These are phyloP conservation scores for Solanum bulbocastanum DNA, from an alignment of 257 asterid genomes.

Conservation along the genomic window DNA sequence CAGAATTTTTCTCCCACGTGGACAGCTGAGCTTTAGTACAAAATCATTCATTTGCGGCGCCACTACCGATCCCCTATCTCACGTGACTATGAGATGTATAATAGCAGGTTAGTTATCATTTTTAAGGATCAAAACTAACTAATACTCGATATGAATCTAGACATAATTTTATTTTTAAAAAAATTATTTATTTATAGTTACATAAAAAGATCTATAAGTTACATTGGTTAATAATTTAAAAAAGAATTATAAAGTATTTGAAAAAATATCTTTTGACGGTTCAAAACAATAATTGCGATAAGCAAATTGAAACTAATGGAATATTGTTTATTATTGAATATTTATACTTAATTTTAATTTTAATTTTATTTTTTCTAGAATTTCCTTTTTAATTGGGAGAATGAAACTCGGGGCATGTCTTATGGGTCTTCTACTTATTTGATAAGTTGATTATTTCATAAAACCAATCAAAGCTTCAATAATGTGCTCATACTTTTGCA, in stretches of 20 bases:
- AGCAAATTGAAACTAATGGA: no score
- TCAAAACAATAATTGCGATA: no score
- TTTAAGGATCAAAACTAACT: not conserved
- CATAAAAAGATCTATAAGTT: not conserved
- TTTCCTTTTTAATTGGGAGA: not conserved
- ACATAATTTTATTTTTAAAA: no score
- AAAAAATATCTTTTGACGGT: no score
- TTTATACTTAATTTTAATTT: no score
- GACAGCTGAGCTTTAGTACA: constrained; percentile 6
- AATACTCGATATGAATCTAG: no score
- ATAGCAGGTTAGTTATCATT: not conserved
- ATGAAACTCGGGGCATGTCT: constrained; percentile 2
- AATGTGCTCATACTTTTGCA: not conserved
- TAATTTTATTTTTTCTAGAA: not conserved
- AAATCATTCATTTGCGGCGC: constrained; percentile 24
- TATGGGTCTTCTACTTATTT: not conserved
- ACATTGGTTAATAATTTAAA: no score
- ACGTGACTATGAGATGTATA: not conserved
- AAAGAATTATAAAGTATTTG: no score
- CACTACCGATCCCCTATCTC: not conserved
- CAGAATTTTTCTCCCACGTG: constrained; percentile 6
- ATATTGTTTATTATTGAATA: no score
- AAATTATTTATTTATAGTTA: no score
- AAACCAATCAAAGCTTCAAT: not conserved
- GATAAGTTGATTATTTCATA: not conserved